These are phyloP conservation scores for Cyberlindnera mississippiensis DNA, from an alignment of 805 yeast species.

Conservation along the genomic window DNA sequence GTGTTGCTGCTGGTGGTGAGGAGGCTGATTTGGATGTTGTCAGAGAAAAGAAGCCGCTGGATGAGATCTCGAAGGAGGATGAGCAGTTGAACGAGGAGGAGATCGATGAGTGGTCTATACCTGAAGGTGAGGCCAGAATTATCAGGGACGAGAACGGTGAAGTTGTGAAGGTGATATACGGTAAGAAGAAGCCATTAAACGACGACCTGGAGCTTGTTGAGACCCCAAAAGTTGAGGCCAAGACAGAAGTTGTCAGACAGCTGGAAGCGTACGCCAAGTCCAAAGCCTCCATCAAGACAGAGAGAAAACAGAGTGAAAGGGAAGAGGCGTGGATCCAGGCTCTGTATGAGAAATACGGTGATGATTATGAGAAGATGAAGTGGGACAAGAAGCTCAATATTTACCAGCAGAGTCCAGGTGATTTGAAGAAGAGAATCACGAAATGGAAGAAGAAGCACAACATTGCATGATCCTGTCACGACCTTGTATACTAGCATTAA, in stretches of 20 bases:
- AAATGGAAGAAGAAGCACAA: conserved; percentile 60
- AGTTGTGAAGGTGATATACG: conserved; percentile 64
- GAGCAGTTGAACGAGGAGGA: conserved; percentile 12
- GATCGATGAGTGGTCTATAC: conserved; percentile 36
- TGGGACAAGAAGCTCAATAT: conserved; percentile 86
- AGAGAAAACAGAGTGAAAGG: conserved; percentile 59
- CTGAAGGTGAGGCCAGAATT: conserved; percentile 75
- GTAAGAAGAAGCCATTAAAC: conserved; percentile 46
- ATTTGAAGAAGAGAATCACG: conserved; percentile 62
- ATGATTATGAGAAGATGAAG: conserved; percentile 83
- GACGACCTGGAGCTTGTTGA: conserved; percentile 33
- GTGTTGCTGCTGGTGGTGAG: conserved; percentile 74
- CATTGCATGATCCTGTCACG: conserved; percentile 23
- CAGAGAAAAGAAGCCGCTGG: conserved; percentile 31
- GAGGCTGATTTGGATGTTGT: conserved; percentile 49
- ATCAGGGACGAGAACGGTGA: conserved; percentile 67
- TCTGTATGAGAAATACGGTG: conserved; percentile 76
- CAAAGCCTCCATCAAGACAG: conserved; percentile 36
- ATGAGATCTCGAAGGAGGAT: conserved; percentile 15
- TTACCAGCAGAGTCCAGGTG: conserved; percentile 82
- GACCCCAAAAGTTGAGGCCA: conserved; percentile 28
- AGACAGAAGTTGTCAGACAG: conserved; percentile 61
- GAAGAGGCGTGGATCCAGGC: conserved; percentile 69
- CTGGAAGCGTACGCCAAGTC: conserved; percentile 58
- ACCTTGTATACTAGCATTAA: background rate